Percentiles rank a stretch among this genome's conserved stretches.
Conservation (phyloP, 2,329 filamentous ascomycete species). For the Penicillium sp. region DNA sequence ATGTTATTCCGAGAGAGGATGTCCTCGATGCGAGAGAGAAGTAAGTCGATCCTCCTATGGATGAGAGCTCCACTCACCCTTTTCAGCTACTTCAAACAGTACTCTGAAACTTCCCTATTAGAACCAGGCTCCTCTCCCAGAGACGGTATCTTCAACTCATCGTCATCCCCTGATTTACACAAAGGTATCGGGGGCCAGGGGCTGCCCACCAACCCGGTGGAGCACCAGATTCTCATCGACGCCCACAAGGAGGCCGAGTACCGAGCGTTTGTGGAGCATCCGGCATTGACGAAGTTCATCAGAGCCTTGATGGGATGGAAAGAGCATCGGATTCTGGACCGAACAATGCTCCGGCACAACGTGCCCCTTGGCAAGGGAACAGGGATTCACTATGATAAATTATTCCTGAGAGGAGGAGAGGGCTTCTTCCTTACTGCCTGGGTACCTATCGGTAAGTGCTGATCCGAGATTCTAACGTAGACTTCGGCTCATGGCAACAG, state of each 20-base stretch:
- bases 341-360: conserved; percentile 45
- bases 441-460: conserved; percentile 44
- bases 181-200: conserved; percentile 37
- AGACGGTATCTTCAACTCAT: conserved; percentile 45
- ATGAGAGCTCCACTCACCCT: neutral
- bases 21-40: conserved; percentile 44
- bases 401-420: conserved; percentile 44
- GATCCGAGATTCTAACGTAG: neutral
- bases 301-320: conserved; percentile 41
- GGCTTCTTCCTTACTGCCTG: conserved; percentile 35
- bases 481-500: neutral
- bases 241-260: conserved; percentile 37
- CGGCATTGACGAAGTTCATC: conserved; percentile 37
- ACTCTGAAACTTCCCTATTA: conserved; percentile 42
- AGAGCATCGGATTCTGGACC: conserved; percentile 33
- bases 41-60: neutral
- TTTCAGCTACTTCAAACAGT: conserved; percentile 41
- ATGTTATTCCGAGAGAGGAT: conserved; percentile 44
- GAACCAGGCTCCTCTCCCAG: conserved; percentile 39
- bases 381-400: conserved; percentile 46
- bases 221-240: conserved; percentile 30
- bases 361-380: conserved; percentile 39
- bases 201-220: conserved; percentile 29
- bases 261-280: conserved; percentile 37
- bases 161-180: conserved; percentile 35